Conservation (phyloP, 2,329 filamentous ascomycete genomes). For the Calonectria pteridis region DNA sequence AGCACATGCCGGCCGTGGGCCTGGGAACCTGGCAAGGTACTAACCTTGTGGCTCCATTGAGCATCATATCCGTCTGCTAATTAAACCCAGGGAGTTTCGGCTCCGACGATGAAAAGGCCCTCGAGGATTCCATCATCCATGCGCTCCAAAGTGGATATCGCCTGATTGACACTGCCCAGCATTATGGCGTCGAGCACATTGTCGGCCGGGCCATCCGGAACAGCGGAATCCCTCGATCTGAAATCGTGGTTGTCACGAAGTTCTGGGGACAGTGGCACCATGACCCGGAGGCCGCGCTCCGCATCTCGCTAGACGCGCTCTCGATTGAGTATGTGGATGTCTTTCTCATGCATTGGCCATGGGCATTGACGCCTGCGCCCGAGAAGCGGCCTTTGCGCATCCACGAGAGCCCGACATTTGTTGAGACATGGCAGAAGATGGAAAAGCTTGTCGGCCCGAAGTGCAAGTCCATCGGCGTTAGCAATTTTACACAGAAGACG, state of each 20-base stretch:
- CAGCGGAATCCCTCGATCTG: slow-evolving; percentile 49
- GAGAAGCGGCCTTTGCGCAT: slow-evolving; percentile 33
- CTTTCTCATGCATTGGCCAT: slow-evolving; percentile 48
- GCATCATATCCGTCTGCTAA: not conserved
- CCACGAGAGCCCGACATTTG: slow-evolving; percentile 42
- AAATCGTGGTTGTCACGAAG: slow-evolving; percentile 51
- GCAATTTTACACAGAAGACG: slow-evolving; percentile 22
- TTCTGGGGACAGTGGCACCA: slow-evolving; percentile 48
- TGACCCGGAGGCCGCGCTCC: slow-evolving; percentile 43
- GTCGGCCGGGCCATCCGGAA: slow-evolving; percentile 49
- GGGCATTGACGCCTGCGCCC: slow-evolving; percentile 42
- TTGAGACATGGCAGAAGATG: slow-evolving; percentile 33
- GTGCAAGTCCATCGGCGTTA: slow-evolving; percentile 19
- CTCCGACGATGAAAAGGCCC: slow-evolving; percentile 5
- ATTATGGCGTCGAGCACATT: slow-evolving; percentile 44
- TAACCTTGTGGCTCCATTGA: not conserved
- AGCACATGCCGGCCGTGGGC: slow-evolving; percentile 9
- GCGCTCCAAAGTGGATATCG: slow-evolving; percentile 48
- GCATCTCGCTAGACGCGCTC: slow-evolving; percentile 44
- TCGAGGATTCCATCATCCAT: slow-evolving; percentile 39
- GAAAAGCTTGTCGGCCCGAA: slow-evolving; percentile 12
- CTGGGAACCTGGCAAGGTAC: slow-evolving; percentile 21
- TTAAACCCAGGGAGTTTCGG: slow-evolving; percentile 10
- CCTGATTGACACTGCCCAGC: slow-evolving; percentile 46
- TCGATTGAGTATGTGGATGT: slow-evolving; percentile 50